Evolutionary conservation across 1,284 basidiomycete genomes (phyloP).

Genomic region (Agroathelia rolfsii): DNA sequence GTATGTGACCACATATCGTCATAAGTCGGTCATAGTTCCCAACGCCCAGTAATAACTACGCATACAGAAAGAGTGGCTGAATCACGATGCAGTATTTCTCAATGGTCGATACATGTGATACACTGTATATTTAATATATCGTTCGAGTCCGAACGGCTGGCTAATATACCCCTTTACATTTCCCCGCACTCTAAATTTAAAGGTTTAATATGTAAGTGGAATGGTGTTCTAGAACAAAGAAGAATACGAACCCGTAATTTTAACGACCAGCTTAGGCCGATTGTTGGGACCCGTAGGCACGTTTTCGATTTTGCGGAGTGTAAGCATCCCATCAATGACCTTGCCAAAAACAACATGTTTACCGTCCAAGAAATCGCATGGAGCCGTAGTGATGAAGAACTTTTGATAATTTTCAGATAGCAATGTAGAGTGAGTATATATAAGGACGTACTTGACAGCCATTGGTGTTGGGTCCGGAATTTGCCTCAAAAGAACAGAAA

Average conservation of each 20-base stretch:
- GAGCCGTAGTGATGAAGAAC: slow-evolving; percentile 96
- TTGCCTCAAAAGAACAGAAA: slow-evolving; percentile 54
- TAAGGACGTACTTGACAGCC: slow-evolving; percentile 64
- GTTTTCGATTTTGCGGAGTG: slow-evolving; percentile 89
- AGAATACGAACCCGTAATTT: slow-evolving; percentile 81
- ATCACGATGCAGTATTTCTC: too few species aligned
- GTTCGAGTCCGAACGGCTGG: too few species aligned
- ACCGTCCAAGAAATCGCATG: slow-evolving; percentile 89
- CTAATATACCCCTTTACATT: too few species aligned
- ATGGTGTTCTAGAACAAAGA: slow-evolving; percentile 1
- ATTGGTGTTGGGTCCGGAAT: slow-evolving; percentile 87
- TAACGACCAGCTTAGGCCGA: slow-evolving; percentile 75
- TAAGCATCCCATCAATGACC: slow-evolving; percentile 83
- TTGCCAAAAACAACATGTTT: slow-evolving; percentile 93
- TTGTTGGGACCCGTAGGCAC: slow-evolving; percentile 86
- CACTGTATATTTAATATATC: too few species aligned
- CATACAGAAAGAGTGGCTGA: too few species aligned
- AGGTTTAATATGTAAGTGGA: slow-evolving; percentile 4
- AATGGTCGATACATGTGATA: too few species aligned
- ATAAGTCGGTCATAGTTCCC: too few species aligned
- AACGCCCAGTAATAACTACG: too few species aligned
- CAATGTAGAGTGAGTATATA: slow-evolving; percentile 2
- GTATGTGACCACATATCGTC: too few species aligned
- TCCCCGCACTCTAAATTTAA: slow-evolving; percentile 42
- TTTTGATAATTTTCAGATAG: slow-evolving; percentile 20